Evolutionary conservation across 768 basidiomycete species (phyloP).

Genomic region (Lepiota subincarnata): DNA sequence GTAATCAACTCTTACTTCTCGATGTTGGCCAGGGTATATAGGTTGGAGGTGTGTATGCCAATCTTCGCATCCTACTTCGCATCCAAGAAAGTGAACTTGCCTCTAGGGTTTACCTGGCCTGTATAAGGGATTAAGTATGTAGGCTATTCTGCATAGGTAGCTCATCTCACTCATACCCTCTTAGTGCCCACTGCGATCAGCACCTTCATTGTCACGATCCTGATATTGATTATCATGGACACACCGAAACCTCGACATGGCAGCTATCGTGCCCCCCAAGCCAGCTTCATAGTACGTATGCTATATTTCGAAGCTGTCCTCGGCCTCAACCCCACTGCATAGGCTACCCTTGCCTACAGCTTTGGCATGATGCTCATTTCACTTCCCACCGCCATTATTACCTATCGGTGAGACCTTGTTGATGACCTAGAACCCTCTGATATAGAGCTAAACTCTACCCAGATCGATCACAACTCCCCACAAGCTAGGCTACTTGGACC

Average conservation of each 20-base stretch:
- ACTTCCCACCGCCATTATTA: constrained; percentile 67
- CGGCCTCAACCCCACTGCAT: constrained; percentile 4
- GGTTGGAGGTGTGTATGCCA: constrained; percentile 56
- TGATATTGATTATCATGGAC: constrained; percentile 57
- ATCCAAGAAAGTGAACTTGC: neutral
- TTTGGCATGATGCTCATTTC: constrained; percentile 61
- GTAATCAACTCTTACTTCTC: constrained; percentile 71
- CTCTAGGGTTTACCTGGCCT: constrained; percentile 61
- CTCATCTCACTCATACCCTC: neutral
- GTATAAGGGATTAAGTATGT: constrained; percentile 72
- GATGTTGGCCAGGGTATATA: constrained; percentile 69
- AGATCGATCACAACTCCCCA: constrained; percentile 85
- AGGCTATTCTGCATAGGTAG: neutral
- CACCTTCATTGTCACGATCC: constrained; percentile 51
- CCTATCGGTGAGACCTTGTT: constrained; percentile 55
- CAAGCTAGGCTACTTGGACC: constrained; percentile 60
- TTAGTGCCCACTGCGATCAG: constrained; percentile 42
- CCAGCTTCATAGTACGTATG: constrained; percentile 42
- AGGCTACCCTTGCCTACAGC: constrained; percentile 63
- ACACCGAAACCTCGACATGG: constrained; percentile 58
- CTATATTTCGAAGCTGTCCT: neutral
- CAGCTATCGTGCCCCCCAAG: constrained; percentile 58
- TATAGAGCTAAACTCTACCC: neutral
- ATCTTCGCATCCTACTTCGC: neutral
- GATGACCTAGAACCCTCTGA: neutral